These are phyloP conservation scores for Pseudomassariella vexata DNA, from an alignment of 2,329 filamentous ascomycete species.

Conservation along the genomic window DNA sequence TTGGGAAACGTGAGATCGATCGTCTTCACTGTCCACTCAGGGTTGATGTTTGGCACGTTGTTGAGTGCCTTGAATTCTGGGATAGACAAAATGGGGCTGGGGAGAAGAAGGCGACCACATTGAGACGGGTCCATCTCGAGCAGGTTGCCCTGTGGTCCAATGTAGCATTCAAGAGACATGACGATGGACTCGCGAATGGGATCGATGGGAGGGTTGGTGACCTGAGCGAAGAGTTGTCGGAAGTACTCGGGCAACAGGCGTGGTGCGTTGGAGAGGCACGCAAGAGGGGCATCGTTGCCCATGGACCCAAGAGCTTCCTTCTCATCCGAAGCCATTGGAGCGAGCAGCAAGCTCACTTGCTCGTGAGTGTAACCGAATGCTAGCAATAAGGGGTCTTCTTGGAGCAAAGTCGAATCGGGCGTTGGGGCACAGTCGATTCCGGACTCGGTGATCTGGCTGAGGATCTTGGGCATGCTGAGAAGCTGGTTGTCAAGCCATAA, in stretches of 20 bases:
- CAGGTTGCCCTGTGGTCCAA: constrained; percentile 91
- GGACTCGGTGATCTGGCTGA: constrained; percentile 53
- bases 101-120: constrained; percentile 78
- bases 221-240: constrained; percentile 94
- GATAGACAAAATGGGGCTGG: constrained; percentile 83
- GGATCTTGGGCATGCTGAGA: constrained; percentile 71
- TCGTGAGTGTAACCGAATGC: constrained; percentile 94
- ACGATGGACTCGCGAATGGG: constrained; percentile 96
- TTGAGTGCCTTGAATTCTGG: constrained; percentile 85
- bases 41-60: constrained; percentile 66
- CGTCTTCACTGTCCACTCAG: constrained; percentile 79
- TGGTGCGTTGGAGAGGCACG: constrained; percentile 84
- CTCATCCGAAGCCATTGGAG: constrained; percentile 93
- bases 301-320: constrained; percentile 97
- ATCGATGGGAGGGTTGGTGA: constrained; percentile 96
- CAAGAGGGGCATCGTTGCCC: constrained; percentile 93
- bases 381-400: constrained; percentile 77
- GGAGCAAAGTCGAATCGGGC: constrained; percentile 64
- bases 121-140: constrained; percentile 90
- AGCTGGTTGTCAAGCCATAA: constrained; percentile 83
- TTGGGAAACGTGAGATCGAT: constrained; percentile 96
- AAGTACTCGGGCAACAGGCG: constrained; percentile 94
- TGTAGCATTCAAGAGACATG: constrained; percentile 95
- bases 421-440: constrained; percentile 57
- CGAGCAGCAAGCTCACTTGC: constrained; percentile 86